These are phyloP conservation scores for Fusarium annulatum DNA, from an alignment of 2,329 filamentous ascomycete species.

Conservation along the genomic window DNA sequence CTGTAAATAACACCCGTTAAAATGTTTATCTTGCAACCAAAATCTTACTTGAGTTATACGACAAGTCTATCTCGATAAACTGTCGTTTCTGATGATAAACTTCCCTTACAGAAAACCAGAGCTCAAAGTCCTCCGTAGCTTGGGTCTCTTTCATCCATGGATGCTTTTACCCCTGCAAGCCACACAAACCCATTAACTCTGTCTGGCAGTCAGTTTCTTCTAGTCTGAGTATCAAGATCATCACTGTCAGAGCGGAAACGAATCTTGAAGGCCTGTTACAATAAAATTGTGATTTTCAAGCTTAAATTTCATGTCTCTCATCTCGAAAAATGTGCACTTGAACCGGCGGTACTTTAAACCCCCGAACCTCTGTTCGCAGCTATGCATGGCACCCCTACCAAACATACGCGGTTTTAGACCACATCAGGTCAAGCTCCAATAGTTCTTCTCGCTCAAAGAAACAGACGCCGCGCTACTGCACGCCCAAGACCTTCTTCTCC, in stretches of 20 bases:
- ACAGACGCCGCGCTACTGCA: slow-evolving; percentile 39
- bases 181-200: background rate
- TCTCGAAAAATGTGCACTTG: background rate
- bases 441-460: slow-evolving; percentile 15
- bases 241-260: background rate
- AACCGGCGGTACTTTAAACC: background rate
- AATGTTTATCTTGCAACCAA: background rate
- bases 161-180: background rate
- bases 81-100: background rate
- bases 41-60: background rate
- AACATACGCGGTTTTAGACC: slow-evolving; percentile 21
- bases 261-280: background rate
- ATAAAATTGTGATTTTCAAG: slow-evolving; percentile 20
- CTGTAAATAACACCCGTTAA: background rate
- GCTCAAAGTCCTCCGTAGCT: background rate
- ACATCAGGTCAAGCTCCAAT: slow-evolving; percentile 39
- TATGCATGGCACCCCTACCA: slow-evolving; percentile 25
- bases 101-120: background rate
- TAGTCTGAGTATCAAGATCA: background rate
- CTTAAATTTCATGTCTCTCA: slow-evolving; percentile 13
- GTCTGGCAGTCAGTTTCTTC: background rate
- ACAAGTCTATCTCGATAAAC: background rate
- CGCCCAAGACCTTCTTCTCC: slow-evolving; percentile 41
- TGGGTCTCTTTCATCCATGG: background rate
- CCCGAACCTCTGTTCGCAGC: slow-evolving; percentile 37